phyloP scores from a whole-genome alignment of 2,329 filamentous ascomycete species.

The Talaromyces rugulosus region DNA sequence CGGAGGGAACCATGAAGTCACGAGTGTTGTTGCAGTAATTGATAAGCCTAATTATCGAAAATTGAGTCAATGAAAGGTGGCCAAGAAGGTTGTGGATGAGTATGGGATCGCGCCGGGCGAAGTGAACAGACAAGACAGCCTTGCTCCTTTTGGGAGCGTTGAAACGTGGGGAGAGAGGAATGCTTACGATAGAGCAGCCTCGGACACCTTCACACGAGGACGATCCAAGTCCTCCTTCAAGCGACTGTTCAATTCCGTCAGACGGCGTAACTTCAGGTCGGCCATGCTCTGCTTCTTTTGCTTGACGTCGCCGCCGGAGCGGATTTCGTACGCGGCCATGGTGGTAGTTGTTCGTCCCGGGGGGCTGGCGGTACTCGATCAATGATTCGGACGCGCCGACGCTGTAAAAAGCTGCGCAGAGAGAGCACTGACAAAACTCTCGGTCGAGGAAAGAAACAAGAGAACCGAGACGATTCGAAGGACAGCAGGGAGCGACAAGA shows the following conservation, averaged over 20 bases:
- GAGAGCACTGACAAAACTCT: neutral
- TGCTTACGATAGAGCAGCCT: conserved; percentile 78
- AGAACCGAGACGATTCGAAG: neutral
- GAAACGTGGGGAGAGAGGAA: conserved; percentile 7
- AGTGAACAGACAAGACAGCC: conserved; percentile 10
- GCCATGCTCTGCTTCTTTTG: conserved; percentile 99
- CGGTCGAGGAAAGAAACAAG: neutral
- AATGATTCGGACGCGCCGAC: conserved; percentile 2
- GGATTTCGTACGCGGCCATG: conserved; percentile 62
- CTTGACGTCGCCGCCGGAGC: conserved; percentile 61
- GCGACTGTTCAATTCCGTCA: conserved; percentile 95
- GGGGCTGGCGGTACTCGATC: neutral
- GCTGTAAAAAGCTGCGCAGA: neutral
- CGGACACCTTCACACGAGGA: conserved; percentile 91
- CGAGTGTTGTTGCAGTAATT: conserved; percentile 96
- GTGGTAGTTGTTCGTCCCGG: conserved; percentile 32
- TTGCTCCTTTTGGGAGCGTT: neutral
- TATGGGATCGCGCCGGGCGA: conserved; percentile 6
- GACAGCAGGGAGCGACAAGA: neutral
- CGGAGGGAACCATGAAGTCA: conserved; percentile 97
- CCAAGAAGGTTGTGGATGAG: neutral
- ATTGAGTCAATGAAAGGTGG: conserved; percentile 7
- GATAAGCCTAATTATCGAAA: conserved; percentile 66
- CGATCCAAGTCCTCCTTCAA: conserved; percentile 93
- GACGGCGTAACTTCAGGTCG: conserved; percentile 89